These are phyloP conservation scores for Neobulgaria alba DNA, from an alignment of 2,329 filamentous ascomycete species.

Conservation along the genomic window DNA sequence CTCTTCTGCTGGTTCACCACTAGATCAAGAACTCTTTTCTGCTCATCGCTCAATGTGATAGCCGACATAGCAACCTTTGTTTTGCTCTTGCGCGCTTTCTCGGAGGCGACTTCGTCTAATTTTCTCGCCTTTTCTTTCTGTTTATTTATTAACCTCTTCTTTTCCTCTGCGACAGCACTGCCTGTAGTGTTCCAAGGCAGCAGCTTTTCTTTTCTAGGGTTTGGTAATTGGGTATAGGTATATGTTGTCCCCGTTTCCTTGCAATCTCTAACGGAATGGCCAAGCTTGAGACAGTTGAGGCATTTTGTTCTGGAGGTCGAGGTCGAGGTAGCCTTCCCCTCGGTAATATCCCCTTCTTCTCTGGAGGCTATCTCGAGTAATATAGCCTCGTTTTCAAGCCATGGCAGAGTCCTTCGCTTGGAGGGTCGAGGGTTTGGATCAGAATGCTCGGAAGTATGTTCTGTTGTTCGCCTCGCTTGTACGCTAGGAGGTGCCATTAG, in stretches of 20 bases:
- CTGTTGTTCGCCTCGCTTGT: slow-evolving; percentile 9
- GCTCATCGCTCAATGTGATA: slow-evolving; percentile 66
- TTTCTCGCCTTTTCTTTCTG: slow-evolving; percentile 46
- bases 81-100: slow-evolving; percentile 31
- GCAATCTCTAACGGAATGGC: slow-evolving; percentile 16
- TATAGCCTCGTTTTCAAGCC: slow-evolving; percentile 25
- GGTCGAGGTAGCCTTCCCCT: slow-evolving; percentile 11
- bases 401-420: slow-evolving; percentile 31
- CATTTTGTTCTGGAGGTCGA: slow-evolving; percentile 9
- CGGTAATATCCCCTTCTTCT: slow-evolving; percentile 14
- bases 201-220: slow-evolving; percentile 27
- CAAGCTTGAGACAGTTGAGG: slow-evolving; percentile 14
- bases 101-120: slow-evolving; percentile 35
- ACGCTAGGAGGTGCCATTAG: slow-evolving; percentile 27
- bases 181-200: slow-evolving; percentile 65
- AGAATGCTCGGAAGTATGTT: slow-evolving; percentile 1
- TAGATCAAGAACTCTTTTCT: slow-evolving; percentile 72
- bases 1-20: slow-evolving; percentile 76
- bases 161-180: slow-evolving; percentile 70
- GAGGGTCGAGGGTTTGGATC: slow-evolving; percentile 26
- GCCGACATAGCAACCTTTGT: slow-evolving; percentile 30
- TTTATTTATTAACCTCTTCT: slow-evolving; percentile 66
- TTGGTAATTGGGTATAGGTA: slow-evolving; percentile 32
- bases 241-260: slow-evolving; percentile 12
- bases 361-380: slow-evolving; percentile 20